Percentiles rank a stretch among this genome's conserved stretches.
phyloP scores from a whole-genome alignment of 768 basidiomycete genomes.

The Lyophyllum decastes region DNA sequence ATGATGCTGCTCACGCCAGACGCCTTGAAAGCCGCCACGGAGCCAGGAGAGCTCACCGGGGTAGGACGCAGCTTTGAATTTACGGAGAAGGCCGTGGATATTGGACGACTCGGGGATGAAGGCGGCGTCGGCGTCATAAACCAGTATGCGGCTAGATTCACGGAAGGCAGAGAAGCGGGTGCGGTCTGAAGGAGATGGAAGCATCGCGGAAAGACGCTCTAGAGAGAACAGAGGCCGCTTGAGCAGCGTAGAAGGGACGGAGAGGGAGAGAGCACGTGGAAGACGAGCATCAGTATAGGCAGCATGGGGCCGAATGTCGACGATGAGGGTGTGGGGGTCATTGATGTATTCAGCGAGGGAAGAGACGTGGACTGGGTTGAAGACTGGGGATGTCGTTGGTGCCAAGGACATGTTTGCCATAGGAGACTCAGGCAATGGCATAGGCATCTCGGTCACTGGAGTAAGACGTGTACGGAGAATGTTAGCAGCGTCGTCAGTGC shows the following conservation, averaged over 20 bases:
- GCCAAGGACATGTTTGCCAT: conserved; percentile 22
- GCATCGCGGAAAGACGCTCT: conserved; percentile 74
- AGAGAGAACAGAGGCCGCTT: conserved; percentile 88
- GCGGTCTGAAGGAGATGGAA: conserved; percentile 63
- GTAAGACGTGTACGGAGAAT: conserved; percentile 40
- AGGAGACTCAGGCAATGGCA: conserved; percentile 12
- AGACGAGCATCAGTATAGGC: conserved; percentile 69
- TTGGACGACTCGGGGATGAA: conserved; percentile 64
- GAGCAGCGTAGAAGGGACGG: conserved; percentile 92
- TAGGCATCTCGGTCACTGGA: background rate
- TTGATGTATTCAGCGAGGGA: conserved; percentile 29
- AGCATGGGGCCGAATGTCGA: conserved; percentile 89
- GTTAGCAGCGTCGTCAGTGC: conserved; percentile 23
- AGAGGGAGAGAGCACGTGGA: conserved; percentile 74
- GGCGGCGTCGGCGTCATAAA: conserved; percentile 82
- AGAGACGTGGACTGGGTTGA: conserved; percentile 24
- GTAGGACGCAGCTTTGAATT: conserved; percentile 60
- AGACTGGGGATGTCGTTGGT: conserved; percentile 4
- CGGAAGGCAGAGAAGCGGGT: conserved; percentile 62
- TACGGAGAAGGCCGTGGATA: conserved; percentile 71
- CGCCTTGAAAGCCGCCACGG: conserved; percentile 78
- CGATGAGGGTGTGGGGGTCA: conserved; percentile 54
- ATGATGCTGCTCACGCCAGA: conserved; percentile 54
- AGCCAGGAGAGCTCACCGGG: conserved; percentile 73
- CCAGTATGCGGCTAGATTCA: conserved; percentile 63